Conservation (phyloP, 768 basidiomycete genomes). For the Gyrodon lividus region DNA sequence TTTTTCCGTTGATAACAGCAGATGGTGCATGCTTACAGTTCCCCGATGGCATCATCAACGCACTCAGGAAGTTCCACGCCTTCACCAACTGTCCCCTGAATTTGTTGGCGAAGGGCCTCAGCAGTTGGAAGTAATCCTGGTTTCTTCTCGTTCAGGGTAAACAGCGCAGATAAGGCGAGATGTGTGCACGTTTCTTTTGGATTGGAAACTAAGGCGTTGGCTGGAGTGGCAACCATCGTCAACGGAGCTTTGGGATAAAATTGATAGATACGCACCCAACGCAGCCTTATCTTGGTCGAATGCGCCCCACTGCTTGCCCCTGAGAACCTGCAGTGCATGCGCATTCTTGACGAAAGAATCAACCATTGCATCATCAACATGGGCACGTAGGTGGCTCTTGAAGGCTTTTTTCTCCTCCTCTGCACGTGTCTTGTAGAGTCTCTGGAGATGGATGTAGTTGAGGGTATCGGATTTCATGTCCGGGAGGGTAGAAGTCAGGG, state of each 20-base stretch:
- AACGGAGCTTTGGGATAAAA: neutral
- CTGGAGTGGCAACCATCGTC: slow-evolving; percentile 31
- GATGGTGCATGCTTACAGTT: slow-evolving; percentile 58
- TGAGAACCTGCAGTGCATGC: slow-evolving; percentile 66
- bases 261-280: slow-evolving; percentile 41
- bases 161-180: slow-evolving; percentile 67
- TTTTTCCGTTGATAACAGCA: neutral
- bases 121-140: slow-evolving; percentile 39
- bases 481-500: slow-evolving; percentile 82
- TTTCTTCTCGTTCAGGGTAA: slow-evolving; percentile 28
- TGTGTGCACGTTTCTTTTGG: slow-evolving; percentile 68
- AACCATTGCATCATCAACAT: slow-evolving; percentile 51
- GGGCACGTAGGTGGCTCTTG: slow-evolving; percentile 45
- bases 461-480: slow-evolving; percentile 94
- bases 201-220: slow-evolving; percentile 35
- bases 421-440: slow-evolving; percentile 77
- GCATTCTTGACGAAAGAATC: slow-evolving; percentile 80
- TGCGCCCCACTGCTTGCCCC: slow-evolving; percentile 60
- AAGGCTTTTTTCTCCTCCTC: slow-evolving; percentile 63
- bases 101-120: slow-evolving; percentile 53
- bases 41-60: slow-evolving; percentile 63
- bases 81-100: slow-evolving; percentile 49
- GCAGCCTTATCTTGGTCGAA: slow-evolving; percentile 49
- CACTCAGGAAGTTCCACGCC: slow-evolving; percentile 52
- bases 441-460: slow-evolving; percentile 82